These are phyloP conservation scores for Emericellopsis atlantica DNA, from an alignment of 2,329 filamentous ascomycete genomes.

Conservation along the genomic window DNA sequence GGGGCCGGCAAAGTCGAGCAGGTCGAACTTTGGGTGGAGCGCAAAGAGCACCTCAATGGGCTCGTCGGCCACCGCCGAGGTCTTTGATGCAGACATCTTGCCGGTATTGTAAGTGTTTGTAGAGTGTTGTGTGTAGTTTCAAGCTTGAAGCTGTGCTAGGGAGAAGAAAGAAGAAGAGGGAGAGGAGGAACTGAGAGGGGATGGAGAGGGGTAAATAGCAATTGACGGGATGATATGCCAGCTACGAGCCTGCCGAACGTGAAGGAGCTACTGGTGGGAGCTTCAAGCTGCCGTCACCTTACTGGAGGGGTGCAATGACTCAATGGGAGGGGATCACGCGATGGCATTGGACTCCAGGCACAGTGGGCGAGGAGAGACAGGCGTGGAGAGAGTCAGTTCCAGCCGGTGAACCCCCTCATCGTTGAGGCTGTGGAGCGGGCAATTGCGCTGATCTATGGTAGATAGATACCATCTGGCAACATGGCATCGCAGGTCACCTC, in stretches of 20 bases:
- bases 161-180: constrained; percentile 8
- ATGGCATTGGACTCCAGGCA: constrained; percentile 3
- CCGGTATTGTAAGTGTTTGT: constrained; percentile 14
- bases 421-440: neutral
- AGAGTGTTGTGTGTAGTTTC: constrained; percentile 6
- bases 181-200: constrained; percentile 4
- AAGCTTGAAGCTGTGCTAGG: constrained; percentile 5
- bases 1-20: constrained; percentile 45
- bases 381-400: neutral
- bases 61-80: constrained; percentile 45
- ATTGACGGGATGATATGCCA: neutral
- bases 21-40: constrained; percentile 46
- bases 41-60: constrained; percentile 48
- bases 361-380: neutral
- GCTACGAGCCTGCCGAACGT: neutral
- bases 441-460: neutral
- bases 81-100: constrained; percentile 46
- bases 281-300: neutral
- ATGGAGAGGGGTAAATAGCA: constrained; percentile 1
- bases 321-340: constrained; percentile 8
- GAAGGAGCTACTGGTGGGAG: neutral
- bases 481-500: neutral
- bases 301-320: neutral
- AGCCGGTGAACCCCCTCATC: neutral
- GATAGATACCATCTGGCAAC: neutral